Evolutionary conservation across 139 green algal genomes (phyloP), one percentile per base, ranked within the genome.

Genomic region (Picochlorum sp.): DNA sequence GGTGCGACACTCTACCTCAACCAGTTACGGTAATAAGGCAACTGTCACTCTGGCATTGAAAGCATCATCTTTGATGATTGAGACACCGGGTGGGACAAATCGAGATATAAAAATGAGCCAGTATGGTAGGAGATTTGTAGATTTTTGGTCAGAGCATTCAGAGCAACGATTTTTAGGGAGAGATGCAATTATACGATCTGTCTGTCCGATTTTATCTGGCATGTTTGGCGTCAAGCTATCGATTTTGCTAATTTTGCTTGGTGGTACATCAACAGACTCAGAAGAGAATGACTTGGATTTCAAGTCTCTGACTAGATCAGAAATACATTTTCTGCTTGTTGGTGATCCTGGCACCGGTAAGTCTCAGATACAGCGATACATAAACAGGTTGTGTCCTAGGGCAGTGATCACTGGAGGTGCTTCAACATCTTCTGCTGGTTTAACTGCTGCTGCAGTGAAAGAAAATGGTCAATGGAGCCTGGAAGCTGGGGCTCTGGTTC

Each of bases 241-340:
- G 1, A 60, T 76, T 0, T 50, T 83, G 52, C 75, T 96, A 26
- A 82, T 80, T 45, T 66, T 96, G 10, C 67, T 89, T 18, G 88
- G 85, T 4, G 89, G 89, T 4, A 69, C 89, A 13, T 53, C 75
- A 2, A n/a, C n/a, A n/a, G n/a, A n/a, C n/a, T n/a, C n/a, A n/a
- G n/a, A n/a, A n/a, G n/a, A n/a, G n/a, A n/a, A n/a, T n/a, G n/a
- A n/a, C n/a, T n/a, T n/a, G n/a, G n/a, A n/a, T n/a, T n/a, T n/a
- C n/a, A n/a, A n/a, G n/a, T n/a, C n/a, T n/a, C n/a, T n/a, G 50
- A 77, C 82, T 29, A 67, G 89, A 0, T 83, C 85, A 1, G 76
- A 95, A 45, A 43, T 84, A 5, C 89, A 96, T 72, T 77, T 97
- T 68, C 78, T 96, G 52, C 71, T 97, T 16, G 73, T 95, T 7